Evolutionary conservation across 345 rosid species (phyloP), one percentile per base, ranked within the genome.

Genomic region (Hibiscus mutabilis): DNA sequence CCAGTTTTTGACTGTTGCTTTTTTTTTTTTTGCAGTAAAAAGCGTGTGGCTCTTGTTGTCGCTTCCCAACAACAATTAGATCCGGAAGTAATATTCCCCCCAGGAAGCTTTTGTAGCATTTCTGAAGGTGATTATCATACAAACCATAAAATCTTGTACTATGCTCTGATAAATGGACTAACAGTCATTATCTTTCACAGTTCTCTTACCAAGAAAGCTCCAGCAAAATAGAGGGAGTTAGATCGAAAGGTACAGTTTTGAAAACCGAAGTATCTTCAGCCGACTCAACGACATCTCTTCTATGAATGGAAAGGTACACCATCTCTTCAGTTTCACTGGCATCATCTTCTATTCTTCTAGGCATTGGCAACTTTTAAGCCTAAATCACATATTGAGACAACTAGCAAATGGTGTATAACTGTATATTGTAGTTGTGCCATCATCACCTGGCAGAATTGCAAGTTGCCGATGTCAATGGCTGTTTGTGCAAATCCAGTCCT

Each of bases 21-120:
- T 22, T 31, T 21, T 46, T 58, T 16, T 37, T 57, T 56, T 79
- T 69, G 79, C 90, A 95, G 99, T 71, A 90, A 87, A 79, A 77
- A 68, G 77, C 73, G 66, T 8, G 24, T 89, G 67, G 81, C 81
- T 70, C 75, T 5, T 74, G 76, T 64, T 29, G 76, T 89, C 69
- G 56, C 79, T 62, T 76, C 86, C 35, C 92, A 86, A 78, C 79
- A 88, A 79, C 70, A 63, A 0, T 18, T 74, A 63, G 88, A 88
- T 72, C 87, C 92, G 13, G 74, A 79, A 18, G 62, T 68, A 51
- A 81, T 79, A 31, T 89, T 95, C 42, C 77, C 91, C 47, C 76
- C 74, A 2, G 80, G 70, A 67, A 82, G 91, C 77, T 83, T 81
- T 82, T 77, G 85, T 78, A 69, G 83, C 58, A 80, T 84, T 67